Conservation (phyloP, 2,329 filamentous ascomycete species). For the Gliomastix tumulicola region DNA sequence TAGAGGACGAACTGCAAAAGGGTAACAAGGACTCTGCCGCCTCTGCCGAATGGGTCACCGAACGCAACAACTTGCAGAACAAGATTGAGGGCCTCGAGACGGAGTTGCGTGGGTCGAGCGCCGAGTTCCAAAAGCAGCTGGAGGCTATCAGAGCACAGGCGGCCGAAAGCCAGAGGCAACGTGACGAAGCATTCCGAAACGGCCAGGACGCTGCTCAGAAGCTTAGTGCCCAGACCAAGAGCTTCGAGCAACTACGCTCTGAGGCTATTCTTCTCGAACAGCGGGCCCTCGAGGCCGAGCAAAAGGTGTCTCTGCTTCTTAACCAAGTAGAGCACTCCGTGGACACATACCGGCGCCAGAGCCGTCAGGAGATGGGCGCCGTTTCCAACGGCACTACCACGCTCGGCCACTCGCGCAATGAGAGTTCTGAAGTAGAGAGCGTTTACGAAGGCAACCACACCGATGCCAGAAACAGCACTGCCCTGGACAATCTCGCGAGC, state of each 20-base stretch:
- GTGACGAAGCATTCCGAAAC: slow-evolving; percentile 55
- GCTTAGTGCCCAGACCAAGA: slow-evolving; percentile 52
- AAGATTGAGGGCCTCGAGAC: slow-evolving; percentile 65
- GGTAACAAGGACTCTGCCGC: slow-evolving; percentile 27
- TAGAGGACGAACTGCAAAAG: slow-evolving; percentile 45
- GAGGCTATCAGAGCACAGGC: slow-evolving; percentile 63
- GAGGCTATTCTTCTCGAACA: slow-evolving; percentile 78
- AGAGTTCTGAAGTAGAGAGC: slow-evolving; percentile 55
- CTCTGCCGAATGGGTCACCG: slow-evolving; percentile 63
- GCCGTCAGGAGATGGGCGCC: slow-evolving; percentile 41
- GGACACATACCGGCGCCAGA: slow-evolving; percentile 84
- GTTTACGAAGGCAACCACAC: slow-evolving; percentile 48
- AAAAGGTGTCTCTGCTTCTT: slow-evolving; percentile 84
- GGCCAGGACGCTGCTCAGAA: slow-evolving; percentile 48
- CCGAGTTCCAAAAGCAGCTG: slow-evolving; percentile 66
- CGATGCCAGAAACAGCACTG: slow-evolving; percentile 52
- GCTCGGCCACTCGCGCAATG: slow-evolving; percentile 39
- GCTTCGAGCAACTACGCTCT: slow-evolving; percentile 74
- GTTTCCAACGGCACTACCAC: slow-evolving; percentile 26
- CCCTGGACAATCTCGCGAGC: slow-evolving; percentile 82
- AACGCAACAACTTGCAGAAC: slow-evolving; percentile 59
- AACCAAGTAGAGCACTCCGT: slow-evolving; percentile 93
- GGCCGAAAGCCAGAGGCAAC: slow-evolving; percentile 55
- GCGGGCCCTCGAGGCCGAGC: slow-evolving; percentile 82
- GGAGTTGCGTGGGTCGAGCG: slow-evolving; percentile 59